Conservation (phyloP, 495 filamentous ascomycete genomes). For the Neurospora sp. region DNA sequence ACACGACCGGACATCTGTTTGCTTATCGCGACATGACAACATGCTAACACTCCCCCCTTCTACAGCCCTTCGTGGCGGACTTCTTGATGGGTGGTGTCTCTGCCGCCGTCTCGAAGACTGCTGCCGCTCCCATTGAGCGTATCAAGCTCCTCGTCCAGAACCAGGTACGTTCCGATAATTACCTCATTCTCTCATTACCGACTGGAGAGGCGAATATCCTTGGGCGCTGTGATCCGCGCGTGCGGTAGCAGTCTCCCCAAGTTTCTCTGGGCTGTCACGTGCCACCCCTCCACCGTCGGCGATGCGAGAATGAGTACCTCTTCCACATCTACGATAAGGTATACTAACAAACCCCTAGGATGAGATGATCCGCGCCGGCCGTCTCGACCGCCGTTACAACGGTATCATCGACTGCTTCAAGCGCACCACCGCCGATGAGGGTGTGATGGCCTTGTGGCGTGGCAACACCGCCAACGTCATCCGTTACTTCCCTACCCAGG, state of each 20-base stretch:
- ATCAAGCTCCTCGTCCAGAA: slow-evolving; percentile 99
- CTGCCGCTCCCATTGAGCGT: slow-evolving; percentile 99
- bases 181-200: not conserved
- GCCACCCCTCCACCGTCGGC: not conserved
- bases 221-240: slow-evolving; percentile 5
- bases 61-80: slow-evolving; percentile 69
- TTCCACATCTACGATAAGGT: not conserved
- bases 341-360: slow-evolving; percentile 49
- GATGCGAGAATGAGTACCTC: not conserved
- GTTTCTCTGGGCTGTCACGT: slow-evolving; percentile 10
- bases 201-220: not conserved
- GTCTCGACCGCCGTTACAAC: slow-evolving; percentile 93
- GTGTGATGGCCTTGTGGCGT: slow-evolving; percentile 83
- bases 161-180: slow-evolving; percentile 59
- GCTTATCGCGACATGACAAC: not conserved
- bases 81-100: slow-evolving; percentile 99
- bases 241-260: not conserved
- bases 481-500: slow-evolving; percentile 99
- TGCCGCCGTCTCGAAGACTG: slow-evolving; percentile 99
- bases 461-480: slow-evolving; percentile 99
- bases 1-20: slow-evolving; percentile 42
- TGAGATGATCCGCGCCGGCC: slow-evolving; percentile 98
- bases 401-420: slow-evolving; percentile 93
- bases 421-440: slow-evolving; percentile 76
- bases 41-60: slow-evolving; percentile 13